Percentiles rank a stretch among this genome's conserved stretches.
Conservation (phyloP, 1,284 basidiomycete species). For the Athelia psychrophila region DNA sequence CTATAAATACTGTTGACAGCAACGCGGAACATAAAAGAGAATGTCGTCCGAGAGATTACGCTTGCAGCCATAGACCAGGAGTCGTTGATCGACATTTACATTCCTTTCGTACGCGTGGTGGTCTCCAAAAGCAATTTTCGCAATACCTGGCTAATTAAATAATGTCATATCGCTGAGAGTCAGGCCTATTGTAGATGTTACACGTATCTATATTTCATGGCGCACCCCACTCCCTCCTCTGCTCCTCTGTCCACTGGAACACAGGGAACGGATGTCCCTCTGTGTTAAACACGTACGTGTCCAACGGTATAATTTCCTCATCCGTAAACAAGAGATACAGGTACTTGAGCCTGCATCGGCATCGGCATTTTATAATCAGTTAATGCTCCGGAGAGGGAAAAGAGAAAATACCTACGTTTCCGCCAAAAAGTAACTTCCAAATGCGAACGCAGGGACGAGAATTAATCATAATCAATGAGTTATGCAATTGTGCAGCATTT, state of each 20-base stretch:
- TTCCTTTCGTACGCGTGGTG: too few species aligned
- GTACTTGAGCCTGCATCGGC: constrained; percentile 53
- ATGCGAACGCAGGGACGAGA: background rate
- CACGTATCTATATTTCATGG: constrained; percentile 1
- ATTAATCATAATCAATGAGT: constrained; percentile 9
- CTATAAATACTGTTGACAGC: too few species aligned
- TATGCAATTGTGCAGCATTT: background rate
- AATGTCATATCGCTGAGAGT: too few species aligned
- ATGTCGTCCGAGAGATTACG: too few species aligned
- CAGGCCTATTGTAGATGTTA: too few species aligned
- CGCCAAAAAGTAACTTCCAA: constrained; percentile 63
- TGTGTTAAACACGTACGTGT: constrained; percentile 83
- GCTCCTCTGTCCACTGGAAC: constrained; percentile 60
- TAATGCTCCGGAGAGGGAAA: background rate
- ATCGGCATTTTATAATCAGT: background rate
- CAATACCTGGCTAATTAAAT: too few species aligned
- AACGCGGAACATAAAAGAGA: too few species aligned
- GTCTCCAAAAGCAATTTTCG: too few species aligned
- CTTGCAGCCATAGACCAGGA: too few species aligned
- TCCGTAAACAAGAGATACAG: constrained; percentile 62
- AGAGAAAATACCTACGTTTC: constrained; percentile 50
- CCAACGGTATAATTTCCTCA: constrained; percentile 58
- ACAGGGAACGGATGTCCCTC: constrained; percentile 80
- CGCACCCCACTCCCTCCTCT: constrained; percentile 39
- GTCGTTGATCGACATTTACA: too few species aligned